Evolutionary conservation across 352 stramenopile species (phyloP).

Genomic region (Phytophthora podocarpi): DNA sequence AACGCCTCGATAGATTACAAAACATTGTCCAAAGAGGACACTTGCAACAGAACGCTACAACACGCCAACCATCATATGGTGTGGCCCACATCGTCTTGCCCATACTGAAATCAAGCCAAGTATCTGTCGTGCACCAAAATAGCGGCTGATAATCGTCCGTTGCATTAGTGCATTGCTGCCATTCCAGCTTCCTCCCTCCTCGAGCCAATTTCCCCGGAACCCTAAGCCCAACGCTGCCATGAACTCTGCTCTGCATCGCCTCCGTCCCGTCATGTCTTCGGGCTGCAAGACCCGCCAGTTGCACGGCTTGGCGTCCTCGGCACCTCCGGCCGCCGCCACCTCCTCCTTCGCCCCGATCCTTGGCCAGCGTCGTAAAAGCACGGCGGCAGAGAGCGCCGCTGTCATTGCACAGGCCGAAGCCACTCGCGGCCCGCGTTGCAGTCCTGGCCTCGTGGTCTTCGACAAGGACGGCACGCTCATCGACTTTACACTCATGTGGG

Average conservation of each 20-base stretch:
- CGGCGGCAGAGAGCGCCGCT: slow-evolving; percentile 30
- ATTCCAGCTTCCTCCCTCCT: slow-evolving; percentile 26
- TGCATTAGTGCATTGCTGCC: slow-evolving; percentile 8
- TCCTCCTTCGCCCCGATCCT: slow-evolving; percentile 1
- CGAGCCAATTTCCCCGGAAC: neutral
- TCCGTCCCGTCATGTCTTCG: slow-evolving; percentile 5
- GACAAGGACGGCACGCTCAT: slow-evolving; percentile 92
- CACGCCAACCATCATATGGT: neutral
- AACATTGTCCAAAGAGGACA: neutral
- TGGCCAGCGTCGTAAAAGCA: slow-evolving; percentile 28
- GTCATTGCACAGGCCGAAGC: slow-evolving; percentile 29
- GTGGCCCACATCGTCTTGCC: neutral
- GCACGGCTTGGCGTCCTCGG: slow-evolving; percentile 7
- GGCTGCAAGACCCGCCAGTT: slow-evolving; percentile 5
- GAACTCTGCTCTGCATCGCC: slow-evolving; percentile 18
- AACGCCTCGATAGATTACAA: neutral
- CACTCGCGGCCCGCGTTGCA: slow-evolving; percentile 42
- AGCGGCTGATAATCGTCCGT: slow-evolving; percentile 6
- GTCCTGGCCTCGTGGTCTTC: slow-evolving; percentile 83
- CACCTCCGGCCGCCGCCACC: neutral
- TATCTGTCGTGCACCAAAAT: slow-evolving; percentile 32
- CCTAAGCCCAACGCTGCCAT: slow-evolving; percentile 6
- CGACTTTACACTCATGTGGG: slow-evolving; percentile 92
- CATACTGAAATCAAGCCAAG: slow-evolving; percentile 26
- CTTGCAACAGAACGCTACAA: slow-evolving; percentile 19